Conservation (phyloP, 2,329 filamentous ascomycete genomes). For the Ophiocordyceps camponoti-leonardi region DNA sequence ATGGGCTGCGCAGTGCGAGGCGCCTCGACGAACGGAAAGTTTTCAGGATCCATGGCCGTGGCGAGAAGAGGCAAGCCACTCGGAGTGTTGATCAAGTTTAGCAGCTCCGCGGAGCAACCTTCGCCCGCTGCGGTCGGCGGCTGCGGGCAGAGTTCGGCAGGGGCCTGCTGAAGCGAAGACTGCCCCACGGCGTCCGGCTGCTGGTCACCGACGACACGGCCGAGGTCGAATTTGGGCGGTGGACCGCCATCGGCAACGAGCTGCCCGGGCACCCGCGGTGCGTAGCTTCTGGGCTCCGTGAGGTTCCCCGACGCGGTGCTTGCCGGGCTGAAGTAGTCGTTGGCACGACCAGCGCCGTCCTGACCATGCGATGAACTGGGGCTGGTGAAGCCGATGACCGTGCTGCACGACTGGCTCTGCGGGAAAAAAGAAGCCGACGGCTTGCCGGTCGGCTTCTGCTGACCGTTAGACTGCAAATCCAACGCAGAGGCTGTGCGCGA, state of each 20-base stretch:
- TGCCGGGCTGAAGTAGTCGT: slow-evolving; percentile 3
- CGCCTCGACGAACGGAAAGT: slow-evolving; percentile 30
- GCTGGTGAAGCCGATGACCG: slow-evolving; percentile 1
- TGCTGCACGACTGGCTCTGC: slow-evolving; percentile 5
- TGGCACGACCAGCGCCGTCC: not conserved
- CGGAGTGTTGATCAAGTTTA: slow-evolving; percentile 15
- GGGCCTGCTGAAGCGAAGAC: not conserved
- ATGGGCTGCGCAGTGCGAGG: slow-evolving; percentile 12
- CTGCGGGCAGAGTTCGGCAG: not conserved
- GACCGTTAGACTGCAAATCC: not conserved
- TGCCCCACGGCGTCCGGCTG: not conserved
- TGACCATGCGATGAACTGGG: slow-evolving; percentile 1
- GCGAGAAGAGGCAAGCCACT: slow-evolving; percentile 16
- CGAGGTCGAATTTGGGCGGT: slow-evolving; percentile 20
- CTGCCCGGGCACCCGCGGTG: slow-evolving; percentile 15
- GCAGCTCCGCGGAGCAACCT: slow-evolving; percentile 19
- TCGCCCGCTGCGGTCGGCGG: not conserved
- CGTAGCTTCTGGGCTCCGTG: slow-evolving; percentile 25
- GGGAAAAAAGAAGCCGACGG: slow-evolving; percentile 1
- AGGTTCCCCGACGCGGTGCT: slow-evolving; percentile 6
- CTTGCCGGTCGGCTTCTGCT: not conserved
- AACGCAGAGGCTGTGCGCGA: not conserved
- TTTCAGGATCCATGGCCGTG: slow-evolving; percentile 17
- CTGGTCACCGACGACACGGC: not conserved
- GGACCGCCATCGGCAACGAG: slow-evolving; percentile 9